Evolutionary conservation across 2,329 filamentous ascomycete genomes (phyloP), one percentile per base, ranked within the genome.

Genomic region (Hypoxylon sp.): DNA sequence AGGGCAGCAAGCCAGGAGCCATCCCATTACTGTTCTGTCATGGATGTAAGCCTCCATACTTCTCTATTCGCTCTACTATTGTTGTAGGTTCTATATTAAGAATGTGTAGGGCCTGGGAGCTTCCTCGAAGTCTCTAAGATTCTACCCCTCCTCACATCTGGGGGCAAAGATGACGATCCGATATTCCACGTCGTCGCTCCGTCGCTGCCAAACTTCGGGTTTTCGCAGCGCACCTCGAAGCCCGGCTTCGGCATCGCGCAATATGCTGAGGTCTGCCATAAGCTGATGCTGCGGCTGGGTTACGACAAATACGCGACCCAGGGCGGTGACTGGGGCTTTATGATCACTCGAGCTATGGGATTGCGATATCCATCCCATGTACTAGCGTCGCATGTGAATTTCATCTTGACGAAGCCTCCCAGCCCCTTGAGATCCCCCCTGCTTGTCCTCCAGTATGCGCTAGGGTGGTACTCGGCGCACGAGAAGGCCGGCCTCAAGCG

Each of bases 321-420:
- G 78, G 89, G 87, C 58, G 91, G 91, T 34, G 90, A 93, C 74
- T 92, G 89, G 89, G 91, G 90, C 11, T 89, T 84, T 76, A 81
- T 83, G 71, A 85, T 93, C 69, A 90, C 89, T 1, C 85, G 90
- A 1, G 77, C 83, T 5, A 86, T 93, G 64, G 86, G 86, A 0
- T 72, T 84, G 1, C 77, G 84, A 2, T 92, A 90, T 71, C 87
- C 89, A 0, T 66, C 83, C 2, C 78, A 84, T 63, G 83, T 85
- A 63, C 80, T 84, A 65, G 87, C 86, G 30, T 84, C 82, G 5
- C 90, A 92, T 75, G 79, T 89, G 71, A 90, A 91, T 78, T 77
- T 83, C 57, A 87, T 88, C 50, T 70, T 72, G 11, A 80, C 84
- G 2, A 67, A 69, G 0, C 79, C 84, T 0, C 88, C 88, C 0